Percentiles rank a stretch among this genome's conserved stretches.
phyloP scores from a whole-genome alignment of 129 eudicot species.

The Tanacetum coccineum region DNA sequence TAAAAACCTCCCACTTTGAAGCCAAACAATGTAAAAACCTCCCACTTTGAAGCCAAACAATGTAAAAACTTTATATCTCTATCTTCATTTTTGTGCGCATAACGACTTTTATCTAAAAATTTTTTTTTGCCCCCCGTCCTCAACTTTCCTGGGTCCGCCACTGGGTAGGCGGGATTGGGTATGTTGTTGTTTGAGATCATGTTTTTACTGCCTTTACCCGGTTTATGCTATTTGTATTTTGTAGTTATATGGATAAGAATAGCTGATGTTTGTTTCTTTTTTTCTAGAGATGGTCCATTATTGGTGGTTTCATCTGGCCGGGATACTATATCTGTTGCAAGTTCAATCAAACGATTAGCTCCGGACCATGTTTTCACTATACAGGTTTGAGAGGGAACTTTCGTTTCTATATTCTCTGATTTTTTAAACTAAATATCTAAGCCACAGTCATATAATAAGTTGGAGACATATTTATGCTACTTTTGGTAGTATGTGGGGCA shows the following conservation, averaged over 20 bases:
- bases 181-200: background rate
- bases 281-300: slow-evolving; percentile 63
- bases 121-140: too few species aligned
- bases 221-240: background rate
- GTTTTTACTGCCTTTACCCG: background rate
- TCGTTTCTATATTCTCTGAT: background rate
- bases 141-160: too few species aligned
- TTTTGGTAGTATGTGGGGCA: background rate
- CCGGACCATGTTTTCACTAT: slow-evolving; percentile 70
- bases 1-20: too few species aligned
- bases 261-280: slow-evolving; percentile 5
- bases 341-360: slow-evolving; percentile 69
- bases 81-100: too few species aligned
- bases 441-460: too few species aligned
- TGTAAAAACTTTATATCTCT: too few species aligned
- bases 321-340: slow-evolving; percentile 73
- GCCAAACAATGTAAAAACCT: too few species aligned
- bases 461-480: background rate
- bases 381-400: slow-evolving; percentile 53
- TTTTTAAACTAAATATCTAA: background rate
- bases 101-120: too few species aligned
- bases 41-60: too few species aligned
- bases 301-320: slow-evolving; percentile 90
- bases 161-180: too few species aligned
- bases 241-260: slow-evolving; percentile 3